Evolutionary conservation across 768 basidiomycete species (phyloP).

Genomic region (Auricularia cornea): DNA sequence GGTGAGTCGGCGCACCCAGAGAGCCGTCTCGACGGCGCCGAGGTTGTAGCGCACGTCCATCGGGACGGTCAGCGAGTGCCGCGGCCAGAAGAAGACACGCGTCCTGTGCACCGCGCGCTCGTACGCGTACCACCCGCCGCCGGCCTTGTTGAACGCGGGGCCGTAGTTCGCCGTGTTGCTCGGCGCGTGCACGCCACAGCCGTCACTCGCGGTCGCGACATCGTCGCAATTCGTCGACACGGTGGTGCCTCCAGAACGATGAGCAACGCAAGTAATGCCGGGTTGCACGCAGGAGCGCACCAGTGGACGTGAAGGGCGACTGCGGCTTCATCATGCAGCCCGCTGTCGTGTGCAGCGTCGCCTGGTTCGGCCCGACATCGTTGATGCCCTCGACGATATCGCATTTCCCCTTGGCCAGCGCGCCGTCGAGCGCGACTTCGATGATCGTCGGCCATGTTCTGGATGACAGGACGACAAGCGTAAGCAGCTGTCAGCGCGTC

Average conservation of each 20-base stretch:
- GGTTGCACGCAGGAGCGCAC: neutral
- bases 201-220: constrained; percentile 40
- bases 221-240: constrained; percentile 41
- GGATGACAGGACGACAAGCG: neutral
- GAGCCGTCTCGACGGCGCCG: constrained; percentile 40
- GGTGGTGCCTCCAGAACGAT: constrained; percentile 22
- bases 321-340: neutral
- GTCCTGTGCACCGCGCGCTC: constrained; percentile 50
- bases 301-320: neutral
- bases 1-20: constrained; percentile 36
- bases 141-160: constrained; percentile 46
- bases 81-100: constrained; percentile 67
- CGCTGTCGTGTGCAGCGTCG: constrained; percentile 48
- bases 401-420: constrained; percentile 39
- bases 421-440: constrained; percentile 31
- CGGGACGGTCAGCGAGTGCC: constrained; percentile 22
- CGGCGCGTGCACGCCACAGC: constrained; percentile 42
- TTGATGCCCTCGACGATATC: constrained; percentile 25
- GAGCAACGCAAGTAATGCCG: neutral
- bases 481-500: constrained; percentile 4
- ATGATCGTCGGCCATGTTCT: constrained; percentile 44
- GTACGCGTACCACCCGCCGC: constrained; percentile 50
- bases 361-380: constrained; percentile 40
- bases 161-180: constrained; percentile 43
- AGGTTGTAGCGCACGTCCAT: constrained; percentile 18